phyloP scores from a whole-genome alignment of 2,329 filamentous ascomycete species.

The Cercospora zeae-maydis region DNA sequence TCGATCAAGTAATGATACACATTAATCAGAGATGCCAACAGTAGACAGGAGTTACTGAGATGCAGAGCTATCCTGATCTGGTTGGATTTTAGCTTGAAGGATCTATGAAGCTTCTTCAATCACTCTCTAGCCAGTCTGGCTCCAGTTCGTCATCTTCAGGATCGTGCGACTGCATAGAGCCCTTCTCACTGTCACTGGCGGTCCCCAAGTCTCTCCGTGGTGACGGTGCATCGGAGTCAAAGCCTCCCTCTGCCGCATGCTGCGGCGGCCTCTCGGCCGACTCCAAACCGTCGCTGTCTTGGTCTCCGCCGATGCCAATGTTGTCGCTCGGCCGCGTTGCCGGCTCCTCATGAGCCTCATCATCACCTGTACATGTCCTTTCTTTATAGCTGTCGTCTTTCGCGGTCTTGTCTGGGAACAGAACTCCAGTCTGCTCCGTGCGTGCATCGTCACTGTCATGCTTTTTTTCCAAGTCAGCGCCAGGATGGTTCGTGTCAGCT shows the following conservation, averaged over 20 bases:
- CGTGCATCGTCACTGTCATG: background rate
- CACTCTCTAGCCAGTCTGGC: constrained; percentile 57
- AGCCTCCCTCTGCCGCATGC: background rate
- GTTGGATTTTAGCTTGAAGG: no score
- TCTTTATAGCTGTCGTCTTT: background rate
- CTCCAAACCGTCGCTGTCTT: background rate
- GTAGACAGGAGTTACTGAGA: background rate
- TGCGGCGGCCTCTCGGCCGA: background rate
- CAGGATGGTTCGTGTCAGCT: background rate
- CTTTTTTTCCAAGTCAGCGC: no score
- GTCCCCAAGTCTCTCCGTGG: background rate
- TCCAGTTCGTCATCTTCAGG: constrained; percentile 64
- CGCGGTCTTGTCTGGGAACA: background rate
- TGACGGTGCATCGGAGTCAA: background rate
- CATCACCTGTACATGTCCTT: background rate
- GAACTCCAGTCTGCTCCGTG: background rate
- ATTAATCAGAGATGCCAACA: background rate
- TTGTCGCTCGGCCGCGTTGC: background rate
- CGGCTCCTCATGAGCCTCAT: background rate
- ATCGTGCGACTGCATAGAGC: constrained; percentile 57
- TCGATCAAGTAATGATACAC: background rate
- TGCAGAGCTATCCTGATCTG: no score
- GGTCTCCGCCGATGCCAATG: background rate
- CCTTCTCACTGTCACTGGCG: constrained; percentile 31
- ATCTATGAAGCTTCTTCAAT: constrained; percentile 14